Base-by-base conservation (phyloP, 2,329 filamentous ascomycete species). In the Pleurostoma richardsiae region DNA sequence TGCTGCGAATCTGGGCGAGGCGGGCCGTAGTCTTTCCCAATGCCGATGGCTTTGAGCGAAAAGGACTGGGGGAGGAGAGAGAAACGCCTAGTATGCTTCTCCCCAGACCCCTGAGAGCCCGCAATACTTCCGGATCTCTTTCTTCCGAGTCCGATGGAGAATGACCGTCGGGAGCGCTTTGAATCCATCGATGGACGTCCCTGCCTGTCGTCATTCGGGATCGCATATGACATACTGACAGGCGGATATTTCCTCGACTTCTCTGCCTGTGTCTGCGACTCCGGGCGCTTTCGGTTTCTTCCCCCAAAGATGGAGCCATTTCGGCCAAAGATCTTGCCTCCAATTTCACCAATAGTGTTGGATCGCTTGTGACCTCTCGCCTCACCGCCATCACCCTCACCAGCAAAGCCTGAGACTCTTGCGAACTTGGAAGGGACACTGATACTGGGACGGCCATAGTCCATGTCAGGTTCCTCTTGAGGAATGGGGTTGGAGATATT, bases 301-400 rank as follows among this genome's bases (percentile, higher is more conserved):
- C 80, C 77, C n/a, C 86, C 83, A 61, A 94, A 91, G 49, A 94
- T 76, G 6, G 89, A 94, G 10, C 86, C 87, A 54, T 84, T 89
- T 51, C 91, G 84, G 39, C 90, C 88, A 66, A 96, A 88, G 33
- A 96, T 73, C 67, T 88, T 94, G 57, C 88, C 89, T 45, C 88
- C 83, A 48, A 96, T 81, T 66, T 80, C 90, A 60, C 82, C 90
- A 71, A 88, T 88, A 53, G 87, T 87, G 69, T 80, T 85, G 29
- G 85, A 88, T 60, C 83, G 73, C 63, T 82, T 84, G 69, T 89
- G 87, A 31, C 77, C 74, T 62, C 75, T 70, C 51, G 56, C 62
- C 41, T 76, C 72, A 29, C 59, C 58, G 51, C 70, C 67, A 27
- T 72, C 70, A 44, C 79, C 76, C 30, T 81, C 77, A 31, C 72